Evolutionary conservation across 2,329 filamentous ascomycete species (phyloP).

Genomic region (Paecilomyces dactylethromorphus): DNA sequence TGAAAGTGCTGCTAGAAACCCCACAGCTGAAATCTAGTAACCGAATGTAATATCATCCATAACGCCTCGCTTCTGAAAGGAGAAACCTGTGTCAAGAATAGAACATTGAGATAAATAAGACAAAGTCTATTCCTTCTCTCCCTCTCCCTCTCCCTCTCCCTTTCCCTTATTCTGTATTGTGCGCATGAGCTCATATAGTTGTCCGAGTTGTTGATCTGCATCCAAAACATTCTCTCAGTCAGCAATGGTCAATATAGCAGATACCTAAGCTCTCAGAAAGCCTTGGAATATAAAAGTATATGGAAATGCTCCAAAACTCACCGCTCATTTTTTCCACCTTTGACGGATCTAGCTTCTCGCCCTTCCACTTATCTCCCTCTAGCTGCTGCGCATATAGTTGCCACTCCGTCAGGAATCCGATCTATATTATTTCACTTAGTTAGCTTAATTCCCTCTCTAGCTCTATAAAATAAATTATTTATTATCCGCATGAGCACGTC

Average conservation of each 20-base stretch:
- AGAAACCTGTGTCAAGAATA: background rate
- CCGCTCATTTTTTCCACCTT: slow-evolving; percentile 95
- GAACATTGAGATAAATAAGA: background rate
- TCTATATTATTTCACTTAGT: slow-evolving; percentile 44
- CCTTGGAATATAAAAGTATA: too few species aligned
- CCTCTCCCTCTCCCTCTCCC: slow-evolving; percentile 22
- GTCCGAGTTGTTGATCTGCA: slow-evolving; percentile 82
- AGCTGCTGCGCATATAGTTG: slow-evolving; percentile 89
- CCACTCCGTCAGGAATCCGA: slow-evolving; percentile 95
- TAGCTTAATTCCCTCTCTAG: background rate
- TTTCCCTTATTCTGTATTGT: slow-evolving; percentile 56
- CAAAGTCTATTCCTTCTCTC: slow-evolving; percentile 11
- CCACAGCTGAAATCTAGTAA: background rate
- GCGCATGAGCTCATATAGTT: slow-evolving; percentile 91
- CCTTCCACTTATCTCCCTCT: slow-evolving; percentile 79
- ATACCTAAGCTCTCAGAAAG: too few species aligned
- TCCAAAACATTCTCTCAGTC: background rate
- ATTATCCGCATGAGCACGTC: background rate
- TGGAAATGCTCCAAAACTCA: slow-evolving; percentile 38
- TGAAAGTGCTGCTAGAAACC: background rate
- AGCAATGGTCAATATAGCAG: slow-evolving; percentile 1
- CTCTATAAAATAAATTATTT: too few species aligned
- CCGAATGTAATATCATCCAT: background rate
- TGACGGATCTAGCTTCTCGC: slow-evolving; percentile 70
- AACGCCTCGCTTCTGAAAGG: background rate